These are phyloP conservation scores for Smittium culicis DNA, from an alignment of 371 early-diverging fungal genomes.

Conservation along the genomic window DNA sequence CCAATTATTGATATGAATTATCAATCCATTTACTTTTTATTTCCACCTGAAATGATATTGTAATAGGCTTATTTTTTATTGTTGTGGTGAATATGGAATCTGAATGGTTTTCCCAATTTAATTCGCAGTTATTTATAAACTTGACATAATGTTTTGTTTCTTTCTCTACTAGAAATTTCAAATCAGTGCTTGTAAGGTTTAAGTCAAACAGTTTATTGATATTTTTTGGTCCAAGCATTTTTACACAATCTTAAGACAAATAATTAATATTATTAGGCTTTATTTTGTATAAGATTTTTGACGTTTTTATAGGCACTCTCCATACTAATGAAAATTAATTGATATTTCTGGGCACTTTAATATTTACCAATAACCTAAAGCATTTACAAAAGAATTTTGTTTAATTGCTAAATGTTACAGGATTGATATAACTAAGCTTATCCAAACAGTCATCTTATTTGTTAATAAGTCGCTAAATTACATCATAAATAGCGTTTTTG, in stretches of 20 bases:
- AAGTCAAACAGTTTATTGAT: background rate
- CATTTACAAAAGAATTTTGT: background rate
- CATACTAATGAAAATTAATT: background rate
- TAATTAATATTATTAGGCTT: no score
- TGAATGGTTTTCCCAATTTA: background rate
- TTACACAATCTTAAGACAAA: no score
- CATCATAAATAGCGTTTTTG: background rate
- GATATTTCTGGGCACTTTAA: background rate
- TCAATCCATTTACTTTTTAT: background rate
- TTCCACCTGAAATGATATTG: background rate
- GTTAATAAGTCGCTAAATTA: background rate
- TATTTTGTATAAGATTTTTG: no score
- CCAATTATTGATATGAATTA: background rate
- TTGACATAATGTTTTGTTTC: background rate
- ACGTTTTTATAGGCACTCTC: no score
- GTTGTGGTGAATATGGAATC: background rate
- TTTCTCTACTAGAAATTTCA: background rate
- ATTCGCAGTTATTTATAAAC: background rate
- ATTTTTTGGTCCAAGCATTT: no score
- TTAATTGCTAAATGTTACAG: background rate
- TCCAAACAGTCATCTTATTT: background rate
- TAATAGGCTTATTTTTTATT: background rate
- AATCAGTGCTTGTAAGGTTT: background rate
- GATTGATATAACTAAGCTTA: background rate
- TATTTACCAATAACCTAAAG: background rate